A percentile compares a stretch with the other conserved stretches of the same genome.
phyloP scores from a whole-genome alignment of 1,284 basidiomycete genomes.

The Ustilago hordei region DNA sequence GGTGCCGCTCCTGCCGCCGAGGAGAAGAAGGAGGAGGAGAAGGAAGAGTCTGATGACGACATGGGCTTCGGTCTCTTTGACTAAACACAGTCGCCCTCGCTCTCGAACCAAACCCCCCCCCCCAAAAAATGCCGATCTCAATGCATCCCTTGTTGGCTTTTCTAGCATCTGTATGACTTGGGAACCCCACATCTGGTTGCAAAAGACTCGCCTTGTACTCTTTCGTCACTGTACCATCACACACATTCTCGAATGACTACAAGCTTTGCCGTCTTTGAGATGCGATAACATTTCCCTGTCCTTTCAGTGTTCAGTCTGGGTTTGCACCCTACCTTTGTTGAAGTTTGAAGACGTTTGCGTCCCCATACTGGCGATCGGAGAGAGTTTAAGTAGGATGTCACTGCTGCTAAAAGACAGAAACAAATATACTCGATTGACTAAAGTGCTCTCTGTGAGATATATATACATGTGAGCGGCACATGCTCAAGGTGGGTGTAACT shows the following conservation, averaged over 20 bases:
- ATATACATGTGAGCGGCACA: too few species aligned
- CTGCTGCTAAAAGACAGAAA: too few species aligned
- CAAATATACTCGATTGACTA: too few species aligned
- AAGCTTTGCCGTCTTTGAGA: slow-evolving; percentile 3
- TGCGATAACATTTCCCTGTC: background rate
- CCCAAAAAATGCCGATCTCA: slow-evolving; percentile 16
- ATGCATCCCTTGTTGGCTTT: background rate
- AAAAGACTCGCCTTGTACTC: slow-evolving; percentile 16
- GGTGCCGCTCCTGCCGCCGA: slow-evolving; percentile 78
- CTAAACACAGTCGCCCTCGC: slow-evolving; percentile 44
- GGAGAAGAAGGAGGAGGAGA: slow-evolving; percentile 69
- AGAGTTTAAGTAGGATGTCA: too few species aligned
- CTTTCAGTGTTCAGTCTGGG: too few species aligned
- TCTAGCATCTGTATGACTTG: background rate
- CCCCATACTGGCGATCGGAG: too few species aligned
- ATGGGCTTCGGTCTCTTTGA: slow-evolving; percentile 69
- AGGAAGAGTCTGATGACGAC: slow-evolving; percentile 69
- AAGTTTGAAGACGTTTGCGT: too few species aligned
- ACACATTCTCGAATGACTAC: slow-evolving; percentile 6
- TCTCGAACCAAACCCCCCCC: background rate
- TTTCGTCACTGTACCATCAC: slow-evolving; percentile 6
- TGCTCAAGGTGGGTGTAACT: too few species aligned
- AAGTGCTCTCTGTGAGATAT: too few species aligned
- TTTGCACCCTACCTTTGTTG: too few species aligned
- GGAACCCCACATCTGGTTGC: background rate